phyloP scores from a whole-genome alignment of 2,329 filamentous ascomycete species.

The Fusarium sp. region DNA sequence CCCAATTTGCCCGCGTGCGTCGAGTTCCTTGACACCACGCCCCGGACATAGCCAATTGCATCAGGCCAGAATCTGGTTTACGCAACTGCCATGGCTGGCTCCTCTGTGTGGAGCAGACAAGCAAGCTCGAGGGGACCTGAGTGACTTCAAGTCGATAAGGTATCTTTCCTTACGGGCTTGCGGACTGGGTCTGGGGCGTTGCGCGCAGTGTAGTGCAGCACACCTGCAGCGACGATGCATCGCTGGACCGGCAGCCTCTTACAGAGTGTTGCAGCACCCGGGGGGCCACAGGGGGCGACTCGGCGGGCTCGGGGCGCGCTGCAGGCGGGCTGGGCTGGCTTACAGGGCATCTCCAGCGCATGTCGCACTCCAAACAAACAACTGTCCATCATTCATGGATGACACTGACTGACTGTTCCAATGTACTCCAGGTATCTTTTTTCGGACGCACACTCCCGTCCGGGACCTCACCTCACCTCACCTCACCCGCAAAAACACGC shows the following conservation, averaged over 20 bases:
- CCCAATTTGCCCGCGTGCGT: conserved; percentile 44
- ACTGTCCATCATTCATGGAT: conserved; percentile 11
- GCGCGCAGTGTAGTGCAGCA: not conserved
- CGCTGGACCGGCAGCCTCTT: conserved; percentile 7
- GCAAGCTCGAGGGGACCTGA: not conserved
- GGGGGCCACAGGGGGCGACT: conserved; percentile 1
- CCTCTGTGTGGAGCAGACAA: not conserved
- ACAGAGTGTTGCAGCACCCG: not conserved
- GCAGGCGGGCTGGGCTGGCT: not conserved
- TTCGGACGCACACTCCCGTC: conserved; percentile 32
- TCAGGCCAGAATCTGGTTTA: conserved; percentile 47
- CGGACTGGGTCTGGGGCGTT: not conserved
- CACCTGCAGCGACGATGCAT: conserved; percentile 14
- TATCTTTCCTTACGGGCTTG: conserved; percentile 7
- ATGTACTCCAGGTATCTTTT: conserved; percentile 33
- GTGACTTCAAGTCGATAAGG: conserved; percentile 21
- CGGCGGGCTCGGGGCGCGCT: conserved; percentile 3
- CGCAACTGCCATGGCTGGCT: conserved; percentile 32
- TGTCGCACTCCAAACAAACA: not conserved
- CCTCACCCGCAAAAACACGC: conserved; percentile 29
- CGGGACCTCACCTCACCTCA: conserved; percentile 30
- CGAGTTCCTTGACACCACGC: conserved; percentile 7
- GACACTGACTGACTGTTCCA: conserved; percentile 8
- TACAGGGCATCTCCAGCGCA: conserved; percentile 5
- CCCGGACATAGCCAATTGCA: conserved; percentile 41